Percentiles rank a stretch among this genome's conserved stretches.
phyloP scores from a whole-genome alignment of 2,329 filamentous ascomycete genomes.

The Fusarium keratoplasticum region DNA sequence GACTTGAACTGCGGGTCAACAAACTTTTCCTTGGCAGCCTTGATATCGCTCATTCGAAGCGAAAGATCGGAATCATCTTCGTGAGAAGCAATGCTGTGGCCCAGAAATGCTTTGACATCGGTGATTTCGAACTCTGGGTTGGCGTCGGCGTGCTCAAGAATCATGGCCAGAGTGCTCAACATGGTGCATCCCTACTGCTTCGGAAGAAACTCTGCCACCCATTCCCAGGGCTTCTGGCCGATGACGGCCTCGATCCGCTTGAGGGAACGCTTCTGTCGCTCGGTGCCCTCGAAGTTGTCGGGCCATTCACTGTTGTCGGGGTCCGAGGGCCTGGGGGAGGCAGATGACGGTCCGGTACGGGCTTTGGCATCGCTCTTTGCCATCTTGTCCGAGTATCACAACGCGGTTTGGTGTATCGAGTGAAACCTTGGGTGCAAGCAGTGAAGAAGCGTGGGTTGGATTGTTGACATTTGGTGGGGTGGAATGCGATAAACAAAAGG shows the following conservation, averaged over 20 bases:
- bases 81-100: not conserved
- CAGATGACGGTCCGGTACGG: not conserved
- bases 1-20: not conserved
- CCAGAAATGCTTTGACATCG: not conserved
- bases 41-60: constrained; percentile 1
- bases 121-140: not conserved
- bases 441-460: not conserved
- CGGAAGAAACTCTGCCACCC: not conserved
- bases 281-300: not conserved
- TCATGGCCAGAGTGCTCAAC: constrained; percentile 1
- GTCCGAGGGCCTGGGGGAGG: not conserved
- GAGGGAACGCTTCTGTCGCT: not conserved
- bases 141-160: not conserved
- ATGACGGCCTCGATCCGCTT: not conserved
- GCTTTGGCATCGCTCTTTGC: not conserved
- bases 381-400: not conserved
- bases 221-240: constrained; percentile 14
- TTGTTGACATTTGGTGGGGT: not conserved
- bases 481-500: not conserved
- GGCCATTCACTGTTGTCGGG: not conserved
- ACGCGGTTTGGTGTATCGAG: not conserved
- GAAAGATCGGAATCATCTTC: not conserved
- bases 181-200: constrained; percentile 6
- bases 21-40: not conserved
- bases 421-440: not conserved